These are phyloP conservation scores for Ascochyta clinopodiicola DNA, from an alignment of 2,329 filamentous ascomycete genomes.

Conservation along the genomic window DNA sequence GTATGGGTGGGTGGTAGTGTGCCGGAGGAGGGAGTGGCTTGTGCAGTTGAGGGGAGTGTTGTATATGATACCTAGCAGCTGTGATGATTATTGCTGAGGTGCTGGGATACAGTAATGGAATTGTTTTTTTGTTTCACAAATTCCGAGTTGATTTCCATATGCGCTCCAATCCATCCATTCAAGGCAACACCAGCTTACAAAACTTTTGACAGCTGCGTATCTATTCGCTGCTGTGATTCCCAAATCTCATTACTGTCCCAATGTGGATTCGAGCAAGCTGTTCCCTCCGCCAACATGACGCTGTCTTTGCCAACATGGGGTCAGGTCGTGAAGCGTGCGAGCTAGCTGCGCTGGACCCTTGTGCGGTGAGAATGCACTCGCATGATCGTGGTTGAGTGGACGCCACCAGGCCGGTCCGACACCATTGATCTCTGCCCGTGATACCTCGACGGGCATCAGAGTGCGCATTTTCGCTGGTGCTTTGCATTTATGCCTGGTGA, in stretches of 20 bases:
- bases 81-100: not conserved
- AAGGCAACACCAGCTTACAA: too few species aligned
- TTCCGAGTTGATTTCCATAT: too few species aligned
- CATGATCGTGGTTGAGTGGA: not conserved
- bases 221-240: not conserved
- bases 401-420: not conserved
- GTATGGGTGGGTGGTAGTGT: too few species aligned
- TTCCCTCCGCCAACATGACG: not conserved
- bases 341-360: not conserved
- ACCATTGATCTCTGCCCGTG: not conserved
- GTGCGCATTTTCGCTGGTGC: not conserved
- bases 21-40: too few species aligned
- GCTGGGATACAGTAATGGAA: not conserved
- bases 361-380: not conserved
- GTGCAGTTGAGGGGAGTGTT: not conserved
- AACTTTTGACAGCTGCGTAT: too few species aligned
- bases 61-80: not conserved
- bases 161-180: too few species aligned
- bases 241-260: not conserved
- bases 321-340: not conserved
- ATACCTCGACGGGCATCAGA: not conserved
- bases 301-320: not conserved
- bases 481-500: not conserved
- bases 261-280: not conserved
- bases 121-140: not conserved